phyloP scores from a whole-genome alignment of 306 rosid genomes.

The Lagenaria siceraria region DNA sequence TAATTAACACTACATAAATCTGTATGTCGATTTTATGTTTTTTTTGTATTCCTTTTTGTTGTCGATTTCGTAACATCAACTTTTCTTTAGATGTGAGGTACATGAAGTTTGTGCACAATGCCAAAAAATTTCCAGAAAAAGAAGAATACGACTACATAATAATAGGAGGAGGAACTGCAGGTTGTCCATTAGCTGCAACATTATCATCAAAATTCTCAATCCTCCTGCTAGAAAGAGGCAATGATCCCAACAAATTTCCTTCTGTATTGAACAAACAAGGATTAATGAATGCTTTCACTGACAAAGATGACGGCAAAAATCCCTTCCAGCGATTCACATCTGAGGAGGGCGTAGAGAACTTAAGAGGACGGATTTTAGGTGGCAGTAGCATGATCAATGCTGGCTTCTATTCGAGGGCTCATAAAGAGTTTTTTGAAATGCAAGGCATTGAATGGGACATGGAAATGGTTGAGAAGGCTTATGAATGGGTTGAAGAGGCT shows the following conservation, averaged over 20 bases:
- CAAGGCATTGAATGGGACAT: constrained; percentile 10
- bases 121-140: not conserved
- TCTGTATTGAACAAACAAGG: not conserved
- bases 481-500: constrained; percentile 15
- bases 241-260: not conserved
- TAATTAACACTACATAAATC: no score
- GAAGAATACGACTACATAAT: constrained; percentile 22
- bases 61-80: no score
- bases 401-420: constrained; percentile 5
- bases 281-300: not conserved
- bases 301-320: not conserved
- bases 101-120: constrained; percentile 8
- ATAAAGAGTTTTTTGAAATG: not conserved
- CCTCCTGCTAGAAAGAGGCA: constrained; percentile 20
- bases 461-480: constrained; percentile 8
- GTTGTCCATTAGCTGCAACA: constrained; percentile 27
- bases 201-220: constrained; percentile 8
- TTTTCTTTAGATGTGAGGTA: constrained; percentile 1
- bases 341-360: constrained; percentile 11
- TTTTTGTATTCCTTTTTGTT: no score
- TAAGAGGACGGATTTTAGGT: constrained; percentile 15
- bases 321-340: not conserved
- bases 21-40: no score
- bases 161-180: constrained; percentile 27
- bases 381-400: constrained; percentile 16